These are phyloP conservation scores for Rhizopus stolonifer DNA, from an alignment of 371 early-diverging fungal genomes.

Conservation along the genomic window DNA sequence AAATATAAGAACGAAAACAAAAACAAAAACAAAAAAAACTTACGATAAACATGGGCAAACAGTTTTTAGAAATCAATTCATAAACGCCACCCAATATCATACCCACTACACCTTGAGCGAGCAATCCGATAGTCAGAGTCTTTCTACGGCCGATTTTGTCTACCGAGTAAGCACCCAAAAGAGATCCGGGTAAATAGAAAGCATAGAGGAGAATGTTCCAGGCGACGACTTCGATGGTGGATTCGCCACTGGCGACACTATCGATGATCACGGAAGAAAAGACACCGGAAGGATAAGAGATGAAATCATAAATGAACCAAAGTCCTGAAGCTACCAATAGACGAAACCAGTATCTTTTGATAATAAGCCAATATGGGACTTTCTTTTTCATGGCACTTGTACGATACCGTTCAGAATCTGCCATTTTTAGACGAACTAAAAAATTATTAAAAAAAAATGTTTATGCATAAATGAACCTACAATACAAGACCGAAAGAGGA, in stretches of 20 bases:
- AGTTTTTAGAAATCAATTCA: slow-evolving; percentile 43
- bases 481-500: slow-evolving; percentile 60
- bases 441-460: neutral
- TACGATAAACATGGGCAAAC: slow-evolving; percentile 59
- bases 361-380: slow-evolving; percentile 61
- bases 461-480: slow-evolving; percentile 22
- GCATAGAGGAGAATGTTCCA: slow-evolving; percentile 62
- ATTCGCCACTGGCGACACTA: slow-evolving; percentile 37
- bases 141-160: slow-evolving; percentile 60
- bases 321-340: slow-evolving; percentile 53
- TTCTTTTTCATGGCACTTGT: slow-evolving; percentile 47
- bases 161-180: slow-evolving; percentile 53
- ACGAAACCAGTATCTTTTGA: slow-evolving; percentile 62
- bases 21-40: slow-evolving; percentile 6
- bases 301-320: slow-evolving; percentile 70
- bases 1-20: too few species aligned
- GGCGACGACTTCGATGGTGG: slow-evolving; percentile 47
- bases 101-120: slow-evolving; percentile 56
- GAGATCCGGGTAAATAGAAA: slow-evolving; percentile 61
- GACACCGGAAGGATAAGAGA: slow-evolving; percentile 59
- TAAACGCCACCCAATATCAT: slow-evolving; percentile 58
- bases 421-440: slow-evolving; percentile 53
- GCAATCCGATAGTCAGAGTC: slow-evolving; percentile 58
- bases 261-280: slow-evolving; percentile 56
- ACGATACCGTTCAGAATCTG: slow-evolving; percentile 52